These are phyloP conservation scores for Phytophthora sp. DNA, from an alignment of 352 stramenopile genomes.

Conservation along the genomic window DNA sequence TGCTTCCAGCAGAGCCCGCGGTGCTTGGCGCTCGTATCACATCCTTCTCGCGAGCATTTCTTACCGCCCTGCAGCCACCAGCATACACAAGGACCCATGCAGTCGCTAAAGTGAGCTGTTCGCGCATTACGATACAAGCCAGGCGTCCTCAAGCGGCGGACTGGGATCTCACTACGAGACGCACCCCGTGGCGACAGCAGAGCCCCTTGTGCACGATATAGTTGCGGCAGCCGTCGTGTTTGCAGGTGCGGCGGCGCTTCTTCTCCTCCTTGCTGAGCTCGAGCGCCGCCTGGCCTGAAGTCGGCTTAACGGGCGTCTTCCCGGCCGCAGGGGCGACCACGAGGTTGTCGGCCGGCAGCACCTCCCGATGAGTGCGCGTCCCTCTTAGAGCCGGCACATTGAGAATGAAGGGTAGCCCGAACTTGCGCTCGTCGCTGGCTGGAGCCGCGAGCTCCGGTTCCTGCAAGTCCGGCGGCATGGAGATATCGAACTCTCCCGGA, in stretches of 20 bases:
- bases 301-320: no score
- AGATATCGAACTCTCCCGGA: no score
- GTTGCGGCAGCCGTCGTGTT: slow-evolving; percentile 41
- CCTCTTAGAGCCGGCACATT: no score
- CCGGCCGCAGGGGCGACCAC: no score
- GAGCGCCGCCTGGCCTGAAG: no score
- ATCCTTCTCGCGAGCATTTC: slow-evolving; percentile 37
- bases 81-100: not conserved
- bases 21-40: slow-evolving; percentile 37
- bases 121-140: no score
- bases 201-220: slow-evolving; percentile 57
- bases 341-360: no score
- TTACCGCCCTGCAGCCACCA: slow-evolving; percentile 35
- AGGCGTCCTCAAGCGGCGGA: no score
- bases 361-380: no score
- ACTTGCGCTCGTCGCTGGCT: not conserved
- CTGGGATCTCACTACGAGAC: no score
- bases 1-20: slow-evolving; percentile 25
- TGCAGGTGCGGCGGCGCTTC: slow-evolving; percentile 38
- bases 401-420: slow-evolving; percentile 9
- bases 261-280: slow-evolving; percentile 38
- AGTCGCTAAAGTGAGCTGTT: no score
- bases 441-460: not conserved
- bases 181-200: slow-evolving; percentile 55
- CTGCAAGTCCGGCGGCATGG: no score